These are phyloP conservation scores for Cymbidium sinense DNA, from an alignment of 106 monocot genomes.

Conservation along the genomic window DNA sequence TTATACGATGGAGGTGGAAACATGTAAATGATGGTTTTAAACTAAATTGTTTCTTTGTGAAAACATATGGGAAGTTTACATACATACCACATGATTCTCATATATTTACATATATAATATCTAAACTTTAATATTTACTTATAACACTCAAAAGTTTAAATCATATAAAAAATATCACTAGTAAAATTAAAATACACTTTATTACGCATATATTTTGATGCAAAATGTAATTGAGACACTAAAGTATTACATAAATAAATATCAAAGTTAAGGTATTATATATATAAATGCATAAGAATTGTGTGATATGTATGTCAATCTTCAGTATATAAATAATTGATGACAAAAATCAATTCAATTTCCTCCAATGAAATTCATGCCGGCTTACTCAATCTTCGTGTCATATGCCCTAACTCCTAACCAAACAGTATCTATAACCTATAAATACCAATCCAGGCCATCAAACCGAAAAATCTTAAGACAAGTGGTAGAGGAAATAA, in stretches of 20 bases:
- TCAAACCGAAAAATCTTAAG: not conserved
- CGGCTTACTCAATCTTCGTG: not conserved
- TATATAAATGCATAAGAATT: no score
- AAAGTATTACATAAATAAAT: no score
- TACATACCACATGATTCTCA: no score
- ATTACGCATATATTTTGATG: no score
- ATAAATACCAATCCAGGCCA: not conserved
- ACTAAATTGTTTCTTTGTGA: not conserved
- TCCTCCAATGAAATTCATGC: not conserved
- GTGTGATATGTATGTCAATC: no score
- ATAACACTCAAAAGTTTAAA: no score
- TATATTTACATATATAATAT: no score
- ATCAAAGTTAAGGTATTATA: no score
- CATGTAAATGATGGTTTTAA: not conserved
- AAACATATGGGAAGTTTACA: not conserved
- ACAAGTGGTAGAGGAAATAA: not conserved
- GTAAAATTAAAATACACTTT: no score
- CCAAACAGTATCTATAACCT: not conserved
- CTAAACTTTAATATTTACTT: no score
- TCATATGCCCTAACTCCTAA: not conserved
- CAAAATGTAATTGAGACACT: no score
- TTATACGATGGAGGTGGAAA: not conserved
- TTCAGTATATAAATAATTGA: not conserved
- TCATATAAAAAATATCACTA: no score
- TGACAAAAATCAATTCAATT: not conserved